Evolutionary conservation across 306 rosid genomes (phyloP), one percentile per base, ranked within the genome.

Genomic region (Gastrolobium bilobum): DNA sequence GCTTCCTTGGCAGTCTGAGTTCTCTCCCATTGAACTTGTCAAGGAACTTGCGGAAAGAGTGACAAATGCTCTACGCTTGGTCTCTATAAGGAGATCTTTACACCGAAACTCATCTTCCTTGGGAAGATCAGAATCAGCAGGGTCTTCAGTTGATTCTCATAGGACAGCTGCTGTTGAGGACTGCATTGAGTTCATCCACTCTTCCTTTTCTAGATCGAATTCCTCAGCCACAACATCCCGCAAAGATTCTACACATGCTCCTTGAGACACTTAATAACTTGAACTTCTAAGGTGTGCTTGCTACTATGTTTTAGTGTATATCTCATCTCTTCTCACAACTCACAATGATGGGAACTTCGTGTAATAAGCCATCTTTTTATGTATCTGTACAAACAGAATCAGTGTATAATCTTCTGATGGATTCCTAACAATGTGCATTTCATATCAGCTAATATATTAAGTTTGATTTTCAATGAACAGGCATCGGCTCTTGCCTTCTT

Each of bases 141-240:
- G 85, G 5, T 66, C 83, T 13, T 75, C 88, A 44, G 64, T 68
- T 68, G 86, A 66, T 86, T 93, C 91, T 52, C 87, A 86, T 26
- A 87, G 92, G 70, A 84, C 89, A 61, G 93, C 91, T 78, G 97
- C 94, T 44, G 88, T 93, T 34, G 97, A 91, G 75, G 97, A 93
- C 60, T 93, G 98, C 86, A 93, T 93, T 63, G 92, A 91, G 85
- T 91, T 91, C 84, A 87, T 93, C 82, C 91, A 93, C 82, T 86
- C 97, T 73, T 91, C 93, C 5, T 84, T 86, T 68, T 88, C 96
- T 11, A 81, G 91, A 79, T 86, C 93, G 57, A 87, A 87, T 82
- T 87, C 93, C 20, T 79, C 79, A 2, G 66, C 91, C 13, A 30
- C 78, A 51, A 75, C 68, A 40, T 75, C 84, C 7, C 63, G 6